Evolutionary conservation across 139 green algal species (phyloP).

Genomic region (Volvox reticuliferus): DNA sequence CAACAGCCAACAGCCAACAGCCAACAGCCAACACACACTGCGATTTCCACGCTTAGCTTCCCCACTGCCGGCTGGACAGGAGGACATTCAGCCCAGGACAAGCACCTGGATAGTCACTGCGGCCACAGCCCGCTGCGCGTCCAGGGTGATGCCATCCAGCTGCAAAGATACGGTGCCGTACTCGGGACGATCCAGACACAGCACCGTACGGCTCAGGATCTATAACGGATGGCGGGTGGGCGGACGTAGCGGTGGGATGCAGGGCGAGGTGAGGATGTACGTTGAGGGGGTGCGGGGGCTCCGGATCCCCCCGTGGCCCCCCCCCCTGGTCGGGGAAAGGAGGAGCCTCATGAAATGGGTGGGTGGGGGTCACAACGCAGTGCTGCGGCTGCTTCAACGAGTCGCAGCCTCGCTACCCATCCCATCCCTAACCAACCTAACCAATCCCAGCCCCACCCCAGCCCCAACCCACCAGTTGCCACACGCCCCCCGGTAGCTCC

Average conservation of each 20-base stretch:
- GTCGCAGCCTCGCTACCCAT: not conserved
- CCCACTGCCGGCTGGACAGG: not conserved
- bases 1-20: not conserved
- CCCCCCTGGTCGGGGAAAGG: not conserved
- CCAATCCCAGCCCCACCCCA: not conserved
- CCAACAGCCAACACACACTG: not conserved
- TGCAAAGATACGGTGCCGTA: slow-evolving; percentile 41
- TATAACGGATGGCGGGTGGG: not conserved
- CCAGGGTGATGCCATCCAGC: slow-evolving; percentile 11
- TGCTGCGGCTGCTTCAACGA: not conserved
- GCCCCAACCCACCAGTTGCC: slow-evolving; percentile 22
- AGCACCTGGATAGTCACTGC: slow-evolving; percentile 42
- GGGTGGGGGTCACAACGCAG: not conserved
- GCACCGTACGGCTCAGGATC: slow-evolving; percentile 33
- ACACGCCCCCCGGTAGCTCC: slow-evolving; percentile 7
- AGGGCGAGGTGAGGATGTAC: not conserved
- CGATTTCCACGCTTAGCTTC: not conserved
- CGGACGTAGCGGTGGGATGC: not conserved
- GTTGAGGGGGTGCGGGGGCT: not conserved
- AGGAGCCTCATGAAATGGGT: not conserved
- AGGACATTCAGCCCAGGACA: not conserved
- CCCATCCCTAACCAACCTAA: not conserved
- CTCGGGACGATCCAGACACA: slow-evolving; percentile 42
- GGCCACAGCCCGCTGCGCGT: slow-evolving; percentile 43
- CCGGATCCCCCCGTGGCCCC: not conserved